Conservation (phyloP, 257 asterid genomes). For the Gentiana macrophylla region DNA sequence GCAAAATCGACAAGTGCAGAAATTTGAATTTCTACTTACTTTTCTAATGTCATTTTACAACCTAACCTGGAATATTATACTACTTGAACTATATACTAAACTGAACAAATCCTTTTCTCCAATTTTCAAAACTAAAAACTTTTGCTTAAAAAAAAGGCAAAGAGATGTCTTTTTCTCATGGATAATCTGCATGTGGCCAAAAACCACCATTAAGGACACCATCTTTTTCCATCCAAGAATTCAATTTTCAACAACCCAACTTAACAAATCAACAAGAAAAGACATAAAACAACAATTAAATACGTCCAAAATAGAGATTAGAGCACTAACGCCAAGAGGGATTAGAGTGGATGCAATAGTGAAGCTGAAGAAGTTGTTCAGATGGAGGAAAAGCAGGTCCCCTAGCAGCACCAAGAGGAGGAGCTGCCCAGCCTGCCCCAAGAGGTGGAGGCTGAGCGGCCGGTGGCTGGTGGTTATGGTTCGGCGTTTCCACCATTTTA, state of each 20-base stretch:
- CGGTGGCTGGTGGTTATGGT: constrained; percentile 37
- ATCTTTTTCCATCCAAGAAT: background rate
- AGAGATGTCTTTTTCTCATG: too few species aligned
- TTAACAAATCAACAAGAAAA: background rate
- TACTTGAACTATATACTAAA: background rate
- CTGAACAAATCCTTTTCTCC: background rate
- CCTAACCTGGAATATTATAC: too few species aligned
- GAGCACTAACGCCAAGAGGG: constrained; percentile 77
- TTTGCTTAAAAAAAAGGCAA: too few species aligned
- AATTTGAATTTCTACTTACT: background rate
- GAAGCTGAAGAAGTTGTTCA: constrained; percentile 88
- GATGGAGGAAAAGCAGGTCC: constrained; percentile 82
- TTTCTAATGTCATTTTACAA: background rate
- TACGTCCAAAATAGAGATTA: background rate
- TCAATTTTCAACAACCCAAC: background rate
- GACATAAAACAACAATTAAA: too few species aligned
- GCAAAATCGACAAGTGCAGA: background rate
- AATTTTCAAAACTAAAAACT: too few species aligned
- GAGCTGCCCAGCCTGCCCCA: constrained; percentile 29
- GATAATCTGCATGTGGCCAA: constrained; percentile 1
- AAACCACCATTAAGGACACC: background rate
- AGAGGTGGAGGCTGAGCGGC: constrained; percentile 21
- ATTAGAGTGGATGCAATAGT: constrained; percentile 96
- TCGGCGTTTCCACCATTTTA: constrained; percentile 66
- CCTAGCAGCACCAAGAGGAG: constrained; percentile 81